Evolutionary conservation across 441 rosid genomes (phyloP).

Genomic region (Gossypium lobatum): DNA sequence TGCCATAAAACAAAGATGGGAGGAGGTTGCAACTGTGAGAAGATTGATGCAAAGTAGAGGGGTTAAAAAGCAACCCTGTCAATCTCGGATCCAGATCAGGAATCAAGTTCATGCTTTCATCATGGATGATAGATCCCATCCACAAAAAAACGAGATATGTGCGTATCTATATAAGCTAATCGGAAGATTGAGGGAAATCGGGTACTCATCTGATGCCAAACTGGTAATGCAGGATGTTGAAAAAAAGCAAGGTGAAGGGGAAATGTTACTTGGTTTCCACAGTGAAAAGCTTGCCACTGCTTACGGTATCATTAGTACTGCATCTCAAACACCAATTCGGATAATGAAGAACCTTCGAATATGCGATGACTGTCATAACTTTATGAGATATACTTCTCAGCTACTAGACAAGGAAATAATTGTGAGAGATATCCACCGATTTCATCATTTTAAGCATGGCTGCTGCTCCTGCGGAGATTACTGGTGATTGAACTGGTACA

Average conservation of each 20-base stretch:
- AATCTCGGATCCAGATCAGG: constrained; percentile 34
- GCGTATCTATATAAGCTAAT: constrained; percentile 20
- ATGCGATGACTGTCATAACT: constrained; percentile 28
- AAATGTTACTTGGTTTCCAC: constrained; percentile 19
- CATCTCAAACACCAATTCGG: constrained; percentile 15
- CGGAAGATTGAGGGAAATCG: constrained; percentile 21
- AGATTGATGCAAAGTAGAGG: constrained; percentile 26
- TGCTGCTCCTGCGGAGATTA: constrained; percentile 27
- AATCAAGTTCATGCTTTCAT: constrained; percentile 18
- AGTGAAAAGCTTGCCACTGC: constrained; percentile 32
- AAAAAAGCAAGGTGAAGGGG: constrained; percentile 25
- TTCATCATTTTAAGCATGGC: constrained; percentile 27
- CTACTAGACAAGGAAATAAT: constrained; percentile 23
- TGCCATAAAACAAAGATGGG: constrained; percentile 24
- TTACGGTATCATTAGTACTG: constrained; percentile 22
- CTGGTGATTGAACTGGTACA: constrained; percentile 18
- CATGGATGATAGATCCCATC: constrained; percentile 25
- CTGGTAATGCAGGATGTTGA: constrained; percentile 26
- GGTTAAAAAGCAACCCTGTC: constrained; percentile 28
- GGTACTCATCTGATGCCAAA: constrained; percentile 18
- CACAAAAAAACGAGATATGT: constrained; percentile 15
- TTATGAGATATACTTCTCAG: constrained; percentile 21
- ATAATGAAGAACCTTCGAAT: constrained; percentile 27
- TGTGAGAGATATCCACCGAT: constrained; percentile 24
- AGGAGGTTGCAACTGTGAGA: constrained; percentile 25